phyloP scores from a whole-genome alignment of 164 flowering plant species.

The Macadamia tetraphylla region DNA sequence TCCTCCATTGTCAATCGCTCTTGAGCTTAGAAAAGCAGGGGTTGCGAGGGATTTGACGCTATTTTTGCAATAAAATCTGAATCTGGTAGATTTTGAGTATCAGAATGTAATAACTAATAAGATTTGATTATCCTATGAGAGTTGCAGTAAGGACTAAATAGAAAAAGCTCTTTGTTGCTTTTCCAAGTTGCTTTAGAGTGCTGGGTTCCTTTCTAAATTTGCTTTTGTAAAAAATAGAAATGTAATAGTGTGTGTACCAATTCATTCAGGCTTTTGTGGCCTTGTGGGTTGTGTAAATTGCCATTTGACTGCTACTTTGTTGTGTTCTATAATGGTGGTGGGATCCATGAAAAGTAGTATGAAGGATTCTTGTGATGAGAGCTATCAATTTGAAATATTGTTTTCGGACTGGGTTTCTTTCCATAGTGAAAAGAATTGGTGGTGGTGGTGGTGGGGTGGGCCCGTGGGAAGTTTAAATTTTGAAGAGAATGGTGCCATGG shows the following conservation, averaged over 20 bases:
- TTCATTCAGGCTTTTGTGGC: background rate
- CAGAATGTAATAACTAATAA: no score
- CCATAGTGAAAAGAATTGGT: no score
- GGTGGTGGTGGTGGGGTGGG: no score
- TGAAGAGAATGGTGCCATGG: no score
- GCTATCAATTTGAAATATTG: background rate
- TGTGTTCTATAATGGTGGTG: conserved; percentile 10
- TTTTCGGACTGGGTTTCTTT: no score
- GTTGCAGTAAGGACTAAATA: background rate
- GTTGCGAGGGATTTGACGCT: background rate
- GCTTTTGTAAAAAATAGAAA: conserved; percentile 2
- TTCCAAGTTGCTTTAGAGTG: conserved; percentile 11
- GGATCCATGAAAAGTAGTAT: conserved; percentile 18
- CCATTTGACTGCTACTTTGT: background rate
- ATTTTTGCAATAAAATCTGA: no score
- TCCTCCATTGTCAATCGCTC: background rate
- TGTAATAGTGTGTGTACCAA: background rate
- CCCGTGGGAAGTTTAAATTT: no score
- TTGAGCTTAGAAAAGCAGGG: background rate
- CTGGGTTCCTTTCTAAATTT: conserved; percentile 8
- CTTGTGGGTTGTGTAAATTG: background rate
- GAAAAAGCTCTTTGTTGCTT: conserved; percentile 6
- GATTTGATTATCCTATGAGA: no score
- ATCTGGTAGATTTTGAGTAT: no score
- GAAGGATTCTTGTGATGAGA: conserved; percentile 15